Evolutionary conservation across 2,329 filamentous ascomycete genomes (phyloP).

Genomic region (Pseudogymnoascus sp.): DNA sequence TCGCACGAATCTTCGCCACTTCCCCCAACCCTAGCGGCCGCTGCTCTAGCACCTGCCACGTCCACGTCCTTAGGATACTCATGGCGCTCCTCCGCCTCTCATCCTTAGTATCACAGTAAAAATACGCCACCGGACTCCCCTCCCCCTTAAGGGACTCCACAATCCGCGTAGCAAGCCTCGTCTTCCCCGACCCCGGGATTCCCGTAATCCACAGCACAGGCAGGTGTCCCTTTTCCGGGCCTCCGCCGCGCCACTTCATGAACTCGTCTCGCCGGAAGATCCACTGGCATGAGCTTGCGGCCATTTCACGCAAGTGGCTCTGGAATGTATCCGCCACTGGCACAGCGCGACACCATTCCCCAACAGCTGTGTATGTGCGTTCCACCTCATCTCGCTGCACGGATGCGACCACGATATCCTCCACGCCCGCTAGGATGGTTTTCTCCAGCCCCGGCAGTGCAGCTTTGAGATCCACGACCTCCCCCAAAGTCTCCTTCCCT

Average conservation of each 20-base stretch:
- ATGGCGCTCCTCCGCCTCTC: neutral
- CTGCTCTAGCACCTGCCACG: neutral
- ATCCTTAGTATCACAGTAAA: neutral
- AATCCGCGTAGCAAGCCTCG: neutral
- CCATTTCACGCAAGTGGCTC: neutral
- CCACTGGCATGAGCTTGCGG: neutral
- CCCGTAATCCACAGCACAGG: neutral
- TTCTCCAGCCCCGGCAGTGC: neutral
- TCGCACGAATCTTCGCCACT: neutral
- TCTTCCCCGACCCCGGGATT: neutral
- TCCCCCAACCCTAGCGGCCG: neutral
- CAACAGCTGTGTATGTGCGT: neutral
- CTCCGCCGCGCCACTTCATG: neutral
- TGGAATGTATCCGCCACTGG: slow-evolving; percentile 1
- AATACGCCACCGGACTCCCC: neutral
- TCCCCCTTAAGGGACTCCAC: neutral
- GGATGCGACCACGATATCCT: neutral
- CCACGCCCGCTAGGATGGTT: neutral
- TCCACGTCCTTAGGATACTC: neutral
- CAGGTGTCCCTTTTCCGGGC: neutral
- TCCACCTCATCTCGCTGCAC: neutral
- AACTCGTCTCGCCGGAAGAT: neutral
- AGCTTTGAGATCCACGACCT: neutral
- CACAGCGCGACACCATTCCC: neutral
- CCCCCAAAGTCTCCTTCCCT: neutral